Conservation (phyloP, 768 basidiomycete species). For the Porpolomopsis calyptriformis region DNA sequence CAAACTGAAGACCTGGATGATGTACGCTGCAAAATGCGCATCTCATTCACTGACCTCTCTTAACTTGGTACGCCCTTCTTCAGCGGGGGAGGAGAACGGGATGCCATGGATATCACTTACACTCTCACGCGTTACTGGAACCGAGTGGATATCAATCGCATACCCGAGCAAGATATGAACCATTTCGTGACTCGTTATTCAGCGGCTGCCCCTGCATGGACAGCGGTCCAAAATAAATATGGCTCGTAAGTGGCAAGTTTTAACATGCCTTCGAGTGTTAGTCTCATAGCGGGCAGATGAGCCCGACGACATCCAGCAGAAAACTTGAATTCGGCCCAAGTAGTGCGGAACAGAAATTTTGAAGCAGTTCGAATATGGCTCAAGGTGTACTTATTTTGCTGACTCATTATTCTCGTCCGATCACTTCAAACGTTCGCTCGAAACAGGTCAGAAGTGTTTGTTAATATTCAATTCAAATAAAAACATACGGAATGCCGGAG, state of each 20-base stretch:
- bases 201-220: constrained; percentile 62
- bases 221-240: constrained; percentile 64
- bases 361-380: not conserved
- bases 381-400: too few relatives aligned
- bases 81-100: constrained; percentile 60
- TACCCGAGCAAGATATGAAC: constrained; percentile 79
- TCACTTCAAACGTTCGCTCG: too few relatives aligned
- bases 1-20: constrained; percentile 74
- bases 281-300: not conserved
- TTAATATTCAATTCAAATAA: too few relatives aligned
- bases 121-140: constrained; percentile 70
- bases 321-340: not conserved
- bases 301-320: too few relatives aligned
- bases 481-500: too few relatives aligned
- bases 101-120: constrained; percentile 70
- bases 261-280: not conserved
- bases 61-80: constrained; percentile 14
- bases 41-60: constrained; percentile 9
- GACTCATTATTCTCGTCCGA: too few relatives aligned
- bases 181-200: constrained; percentile 53
- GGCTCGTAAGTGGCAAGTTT: constrained; percentile 33
- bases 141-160: constrained; percentile 74
- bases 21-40: constrained; percentile 37
- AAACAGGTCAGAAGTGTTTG: too few relatives aligned
- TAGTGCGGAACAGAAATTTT: not conserved